A percentile compares a stretch with the other conserved stretches of the same genome.
phyloP scores from a whole-genome alignment of 441 rosid genomes.

The Raphanus hybrid region DNA sequence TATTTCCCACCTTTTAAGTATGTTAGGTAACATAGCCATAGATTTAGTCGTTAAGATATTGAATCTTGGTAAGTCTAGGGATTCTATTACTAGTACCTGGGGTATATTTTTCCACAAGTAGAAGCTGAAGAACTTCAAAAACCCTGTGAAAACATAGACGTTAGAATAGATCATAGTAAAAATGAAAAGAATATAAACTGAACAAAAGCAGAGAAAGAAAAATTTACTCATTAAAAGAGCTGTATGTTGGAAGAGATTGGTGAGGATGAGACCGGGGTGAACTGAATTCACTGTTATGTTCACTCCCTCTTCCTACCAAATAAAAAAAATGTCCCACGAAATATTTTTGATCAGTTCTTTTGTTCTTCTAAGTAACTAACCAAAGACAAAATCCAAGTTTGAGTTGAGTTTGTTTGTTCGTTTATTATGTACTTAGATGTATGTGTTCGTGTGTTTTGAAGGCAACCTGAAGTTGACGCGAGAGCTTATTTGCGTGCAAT shows the following conservation, averaged over 20 bases:
- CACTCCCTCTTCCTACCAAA: slow-evolving; percentile 71
- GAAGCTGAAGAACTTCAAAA: slow-evolving; percentile 61
- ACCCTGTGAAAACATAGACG: slow-evolving; percentile 45
- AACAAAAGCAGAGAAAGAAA: slow-evolving; percentile 3
- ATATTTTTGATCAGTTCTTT: background rate
- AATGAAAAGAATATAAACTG: background rate
- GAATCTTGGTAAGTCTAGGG: background rate
- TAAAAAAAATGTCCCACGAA: slow-evolving; percentile 13
- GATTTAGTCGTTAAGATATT: background rate
- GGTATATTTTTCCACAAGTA: slow-evolving; percentile 85
- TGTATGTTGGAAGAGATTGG: slow-evolving; percentile 73
- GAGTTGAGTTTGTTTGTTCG: background rate
- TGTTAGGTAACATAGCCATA: background rate
- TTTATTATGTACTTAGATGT: background rate
- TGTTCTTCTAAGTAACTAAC: background rate
- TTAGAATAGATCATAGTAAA: background rate
- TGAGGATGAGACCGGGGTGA: slow-evolving; percentile 94
- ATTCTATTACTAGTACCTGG: slow-evolving; percentile 57
- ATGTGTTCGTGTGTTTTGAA: slow-evolving; percentile 20
- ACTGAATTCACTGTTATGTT: slow-evolving; percentile 86
- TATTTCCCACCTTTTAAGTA: background rate
- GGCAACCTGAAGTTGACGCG: slow-evolving; percentile 80
- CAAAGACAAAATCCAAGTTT: background rate
- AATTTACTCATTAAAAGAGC: slow-evolving; percentile 41
- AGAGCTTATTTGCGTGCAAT: slow-evolving; percentile 83